Evolutionary conservation across 495 filamentous ascomycete genomes (phyloP), one percentile per base, ranked within the genome.

Genomic region (Aspergillus wentii): DNA sequence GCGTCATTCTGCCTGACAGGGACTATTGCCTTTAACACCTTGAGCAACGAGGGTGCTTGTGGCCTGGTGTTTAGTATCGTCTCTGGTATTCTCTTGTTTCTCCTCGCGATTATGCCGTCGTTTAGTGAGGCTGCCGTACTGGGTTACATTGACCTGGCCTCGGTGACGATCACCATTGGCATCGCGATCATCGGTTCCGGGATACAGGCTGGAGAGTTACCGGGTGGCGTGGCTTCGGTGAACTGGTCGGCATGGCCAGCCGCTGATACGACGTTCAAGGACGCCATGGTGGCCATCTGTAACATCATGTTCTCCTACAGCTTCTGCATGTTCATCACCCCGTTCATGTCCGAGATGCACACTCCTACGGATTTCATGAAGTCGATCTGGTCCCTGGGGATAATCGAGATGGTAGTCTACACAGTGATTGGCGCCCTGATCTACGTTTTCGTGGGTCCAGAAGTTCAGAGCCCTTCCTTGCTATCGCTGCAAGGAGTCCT

Each of bases 311-410:
- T 88, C 49, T 80, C 83, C 37, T 65, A 62, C 72, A 60, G 60
- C 30, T 83, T 76, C 52, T 81, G 62, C 62, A 80, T 73, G 56
- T 82, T 62, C 72, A 80, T 67, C 73, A 83, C 86, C 62, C 74
- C 66, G 28, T 83, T 88, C 64, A 82, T 83, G 66, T 70, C 78
- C 39, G 83, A 88, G 61, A 82, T 88, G 75, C 78, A 80, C 56
- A 78, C 78, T 0, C 82, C 81, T 1, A 46, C 49, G 31, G 77
- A 84, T 51, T 83, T 70, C 46, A 52, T 64, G 40, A 83, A 82
- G 63, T 73, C 81, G 5, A 73, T 85, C 40, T 68, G 67, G 46
- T 38, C 71, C 19, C 70, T 82, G 4, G 78, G 80, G 23, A 30
- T 71, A 33, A 71, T 70, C 17, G 79, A 83, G 48, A 80, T 78